These are phyloP conservation scores for Agaricus sinodeliciosus DNA, from an alignment of 768 basidiomycete genomes.

Conservation along the genomic window DNA sequence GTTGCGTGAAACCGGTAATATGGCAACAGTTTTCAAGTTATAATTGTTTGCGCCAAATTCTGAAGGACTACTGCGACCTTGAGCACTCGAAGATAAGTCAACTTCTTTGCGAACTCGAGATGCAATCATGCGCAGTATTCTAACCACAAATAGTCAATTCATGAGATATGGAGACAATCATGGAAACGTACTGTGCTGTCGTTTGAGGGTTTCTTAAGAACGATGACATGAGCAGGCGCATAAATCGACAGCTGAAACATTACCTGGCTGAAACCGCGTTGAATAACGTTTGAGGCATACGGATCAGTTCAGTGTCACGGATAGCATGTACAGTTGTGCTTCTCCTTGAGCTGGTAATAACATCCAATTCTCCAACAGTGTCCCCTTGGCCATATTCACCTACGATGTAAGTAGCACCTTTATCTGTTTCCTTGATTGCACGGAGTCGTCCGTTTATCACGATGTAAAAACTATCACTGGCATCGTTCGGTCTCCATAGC, in stretches of 20 bases:
- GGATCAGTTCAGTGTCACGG: slow-evolving; percentile 92
- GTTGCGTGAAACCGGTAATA: slow-evolving; percentile 80
- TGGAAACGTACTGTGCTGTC: slow-evolving; percentile 62
- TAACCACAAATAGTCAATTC: slow-evolving; percentile 18
- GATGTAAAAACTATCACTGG: slow-evolving; percentile 95
- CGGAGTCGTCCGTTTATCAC: slow-evolving; percentile 95
- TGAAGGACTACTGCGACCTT: slow-evolving; percentile 42
- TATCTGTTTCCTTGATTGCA: slow-evolving; percentile 76
- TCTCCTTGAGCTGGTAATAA: slow-evolving; percentile 85
- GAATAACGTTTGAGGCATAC: slow-evolving; percentile 96
- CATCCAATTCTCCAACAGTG: slow-evolving; percentile 94
- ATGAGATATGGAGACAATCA: background rate
- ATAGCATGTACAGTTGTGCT: slow-evolving; percentile 95
- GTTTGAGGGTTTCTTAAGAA: slow-evolving; percentile 68
- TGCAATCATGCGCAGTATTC: slow-evolving; percentile 84
- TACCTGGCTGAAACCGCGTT: slow-evolving; percentile 91
- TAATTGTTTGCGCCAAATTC: slow-evolving; percentile 73
- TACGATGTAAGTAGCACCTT: slow-evolving; percentile 71
- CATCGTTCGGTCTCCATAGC: slow-evolving; percentile 85
- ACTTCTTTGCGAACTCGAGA: slow-evolving; percentile 84
- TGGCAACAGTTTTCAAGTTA: slow-evolving; percentile 91
- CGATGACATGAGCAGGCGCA: background rate
- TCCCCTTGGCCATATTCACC: slow-evolving; percentile 98
- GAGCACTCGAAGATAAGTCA: slow-evolving; percentile 48
- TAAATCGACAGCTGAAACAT: slow-evolving; percentile 13